Evolutionary conservation across 495 filamentous ascomycete genomes (phyloP), one percentile per base, ranked within the genome.

Genomic region (Haplographium delicatum): DNA sequence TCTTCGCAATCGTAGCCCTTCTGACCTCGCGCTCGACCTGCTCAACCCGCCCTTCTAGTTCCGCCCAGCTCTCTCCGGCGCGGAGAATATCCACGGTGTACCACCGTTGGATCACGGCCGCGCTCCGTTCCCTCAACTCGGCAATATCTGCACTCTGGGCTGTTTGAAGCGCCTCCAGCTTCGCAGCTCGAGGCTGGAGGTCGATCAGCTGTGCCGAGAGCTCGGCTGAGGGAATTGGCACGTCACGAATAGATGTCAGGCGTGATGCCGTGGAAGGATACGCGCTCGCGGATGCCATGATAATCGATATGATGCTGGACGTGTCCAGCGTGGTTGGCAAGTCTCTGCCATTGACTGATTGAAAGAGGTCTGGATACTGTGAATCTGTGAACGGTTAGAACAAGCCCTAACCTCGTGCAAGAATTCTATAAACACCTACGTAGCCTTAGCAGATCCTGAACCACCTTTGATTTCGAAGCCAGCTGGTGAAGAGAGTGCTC

Each of bases 251-350:
- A 1, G 86, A 85, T n/a, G 83, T 85, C 6, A 95, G 78, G 7
- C 82, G 82, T 0, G 89, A 95, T 5, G 84, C 82, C 0, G 84
- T 88, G 18, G 83, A 76, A 15, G 85, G 84, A 67, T 85, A 95
- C 2, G 79, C 74, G 11, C 85, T 74, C 0, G 86, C 85, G 37
- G 83, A 82, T 23, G 88, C 78, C 19, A 93, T 77, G 26, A 96
- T 72, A 7, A 89, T 86, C 13, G 87, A 81, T 46, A 81, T 65
- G 8, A 57, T 28, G 7, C 28, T 56, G 15, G 23, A 5, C 3
- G 58, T 47, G 22, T 61, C 58, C 8, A 78, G 63, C 15, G 68
- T 67, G 30, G 70, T 67, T 0, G 75, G 72, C 25, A 73, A 56
- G 15, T 62, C 54, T 13, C 70, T 62, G 2, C 66, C 35, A 6